Base-by-base conservation (phyloP, 2,329 filamentous ascomycete genomes). In the Trichoderma oligosporum region DNA sequence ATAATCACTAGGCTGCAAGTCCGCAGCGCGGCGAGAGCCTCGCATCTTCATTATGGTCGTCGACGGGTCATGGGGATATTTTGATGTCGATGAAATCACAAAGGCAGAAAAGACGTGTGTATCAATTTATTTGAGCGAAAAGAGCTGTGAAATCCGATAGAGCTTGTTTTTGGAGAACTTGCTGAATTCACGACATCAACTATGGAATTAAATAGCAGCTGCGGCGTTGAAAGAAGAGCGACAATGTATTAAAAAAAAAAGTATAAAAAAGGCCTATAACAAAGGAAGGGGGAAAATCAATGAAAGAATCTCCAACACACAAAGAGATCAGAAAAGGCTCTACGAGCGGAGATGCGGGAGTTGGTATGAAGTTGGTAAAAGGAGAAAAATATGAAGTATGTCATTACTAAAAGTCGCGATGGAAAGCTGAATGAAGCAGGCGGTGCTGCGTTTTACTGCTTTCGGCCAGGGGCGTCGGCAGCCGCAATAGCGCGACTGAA, bases 1-100 rank as follows among this genome's bases (percentile, higher is more conserved):
- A 66, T 86, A 87, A 63, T 87, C 83, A 68, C 73, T 75, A 62
- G 85, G 82, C 68, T 80, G 78, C 57, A 84, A 74, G 56, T 75
- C 74, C 51, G 75, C 68, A 35, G 75, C 79, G 65, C 83, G 82
- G 66, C 83, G 82, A 61, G 79, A 82, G 62, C 75, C 79, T 63
- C 76, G 66, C 61, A 73, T 68, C 64, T 63, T 72, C 56, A 69
- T 58, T 68, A 71, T 71, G 48, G 61, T 63, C 55, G 59, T 29
- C 46, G 61, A 60, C 59, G 58, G 52, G 51, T 58, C 49, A 59
- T 59, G 55, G 61, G 60, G 63, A 65, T 64, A 61, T 45, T n/a
- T n/a, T n/a, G n/a, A n/a, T n/a, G n/a, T n/a, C n/a, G n/a, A n/a
- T n/a, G n/a, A n/a, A n/a, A n/a, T n/a, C n/a, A n/a, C n/a, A n/a